Conservation (phyloP, 805 yeast genomes). For the Vanderwaltozyma tropicalis region DNA sequence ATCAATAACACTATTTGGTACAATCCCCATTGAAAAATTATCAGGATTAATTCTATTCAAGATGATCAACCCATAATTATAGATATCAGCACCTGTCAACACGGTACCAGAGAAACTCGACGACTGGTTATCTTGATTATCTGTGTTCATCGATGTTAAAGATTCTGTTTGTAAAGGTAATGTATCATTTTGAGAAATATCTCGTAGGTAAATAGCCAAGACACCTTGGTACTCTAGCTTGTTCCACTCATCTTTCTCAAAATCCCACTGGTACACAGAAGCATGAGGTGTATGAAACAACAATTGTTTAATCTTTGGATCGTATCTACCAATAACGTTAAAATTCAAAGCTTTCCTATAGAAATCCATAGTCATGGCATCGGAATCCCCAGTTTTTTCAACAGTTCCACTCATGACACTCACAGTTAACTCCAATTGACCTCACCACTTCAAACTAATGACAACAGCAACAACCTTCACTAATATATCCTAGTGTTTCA, state of each 20-base stretch:
- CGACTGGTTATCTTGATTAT: conserved; percentile 2
- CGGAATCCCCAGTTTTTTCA: not conserved
- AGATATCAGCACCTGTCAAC: conserved; percentile 30
- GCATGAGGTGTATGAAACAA: conserved; percentile 62
- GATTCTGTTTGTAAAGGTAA: conserved; percentile 10
- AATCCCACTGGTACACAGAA: conserved; percentile 55
- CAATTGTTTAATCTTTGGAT: conserved; percentile 58
- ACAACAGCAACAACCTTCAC: no score
- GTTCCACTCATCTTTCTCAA: conserved; percentile 52
- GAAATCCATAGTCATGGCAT: conserved; percentile 33
- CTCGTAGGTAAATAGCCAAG: conserved; percentile 51
- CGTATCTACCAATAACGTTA: conserved; percentile 70
- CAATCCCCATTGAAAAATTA: conserved; percentile 60
- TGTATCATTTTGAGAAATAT: conserved; percentile 22
- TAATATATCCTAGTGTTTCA: no score
- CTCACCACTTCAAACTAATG: no score
- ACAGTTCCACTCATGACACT: not conserved
- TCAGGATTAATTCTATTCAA: conserved; percentile 58
- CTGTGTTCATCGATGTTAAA: conserved; percentile 2
- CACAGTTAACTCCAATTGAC: not conserved
- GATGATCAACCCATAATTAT: conserved; percentile 60
- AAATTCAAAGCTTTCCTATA: conserved; percentile 60
- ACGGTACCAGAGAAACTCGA: conserved; percentile 9
- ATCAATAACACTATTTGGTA: conserved; percentile 42
- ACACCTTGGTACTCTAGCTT: conserved; percentile 65